Evolutionary conservation across 2,329 filamentous ascomycete species (phyloP).

Genomic region (Fusarium verticillioides): DNA sequence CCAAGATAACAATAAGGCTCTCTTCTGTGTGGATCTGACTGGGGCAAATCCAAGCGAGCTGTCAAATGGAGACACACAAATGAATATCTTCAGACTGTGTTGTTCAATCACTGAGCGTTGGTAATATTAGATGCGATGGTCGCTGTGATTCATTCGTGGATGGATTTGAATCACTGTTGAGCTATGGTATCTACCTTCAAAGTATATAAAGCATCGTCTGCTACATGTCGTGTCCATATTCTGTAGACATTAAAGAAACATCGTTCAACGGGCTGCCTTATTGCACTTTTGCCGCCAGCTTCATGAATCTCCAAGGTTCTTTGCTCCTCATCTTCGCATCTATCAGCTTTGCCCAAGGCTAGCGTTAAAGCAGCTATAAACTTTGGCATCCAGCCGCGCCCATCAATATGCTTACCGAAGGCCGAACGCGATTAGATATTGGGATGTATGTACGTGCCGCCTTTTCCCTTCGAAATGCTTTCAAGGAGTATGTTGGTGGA

Average conservation of each 20-base stretch:
- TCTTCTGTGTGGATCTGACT: not conserved
- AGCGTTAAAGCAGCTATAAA: not conserved
- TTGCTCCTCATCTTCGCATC: too few relatives aligned
- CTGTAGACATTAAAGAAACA: too few relatives aligned
- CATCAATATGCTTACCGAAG: not conserved
- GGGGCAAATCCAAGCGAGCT: not conserved
- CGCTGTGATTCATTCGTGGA: not conserved
- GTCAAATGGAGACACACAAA: not conserved
- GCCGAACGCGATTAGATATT: not conserved
- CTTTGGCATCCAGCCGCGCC: not conserved
- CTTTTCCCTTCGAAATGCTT: not conserved
- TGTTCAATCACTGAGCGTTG: too few relatives aligned
- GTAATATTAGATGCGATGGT: too few relatives aligned
- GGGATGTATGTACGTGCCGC: rapidly evolving
- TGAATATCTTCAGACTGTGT: too few relatives aligned
- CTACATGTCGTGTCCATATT: not conserved
- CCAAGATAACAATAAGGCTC: not conserved
- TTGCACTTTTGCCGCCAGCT: too few relatives aligned
- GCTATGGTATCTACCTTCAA: not conserved
- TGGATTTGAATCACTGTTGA: too few relatives aligned
- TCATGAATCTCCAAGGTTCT: too few relatives aligned
- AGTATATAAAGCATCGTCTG: not conserved
- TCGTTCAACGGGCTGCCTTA: too few relatives aligned
- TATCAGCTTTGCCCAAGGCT: not conserved
- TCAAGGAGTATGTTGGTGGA: not conserved